Evolutionary conservation across 768 basidiomycete species (phyloP), one percentile per base, ranked within the genome.

Genomic region (Cubamyces sp.): DNA sequence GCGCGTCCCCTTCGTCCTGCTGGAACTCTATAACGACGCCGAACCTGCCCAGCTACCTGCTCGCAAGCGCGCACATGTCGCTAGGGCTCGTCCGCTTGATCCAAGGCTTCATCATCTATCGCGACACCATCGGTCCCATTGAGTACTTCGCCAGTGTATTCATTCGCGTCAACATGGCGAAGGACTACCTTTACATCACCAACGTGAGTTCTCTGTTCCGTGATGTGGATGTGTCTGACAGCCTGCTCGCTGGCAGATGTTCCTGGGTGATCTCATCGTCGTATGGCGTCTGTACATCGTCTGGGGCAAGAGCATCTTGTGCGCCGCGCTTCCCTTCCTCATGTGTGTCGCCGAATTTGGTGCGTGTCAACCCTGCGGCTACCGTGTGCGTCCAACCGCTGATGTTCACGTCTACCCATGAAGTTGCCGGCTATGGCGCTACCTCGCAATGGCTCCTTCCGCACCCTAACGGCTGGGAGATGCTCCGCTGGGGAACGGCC

Each of bases 181-280:
- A 65, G 46, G 64, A 65, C 49, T 42, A 62, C 37, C 40, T 65
- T 3, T 65, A 65, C 49, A 61, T 65, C 15, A 61, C 59, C 30
- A 61, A 52, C 21, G 64, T 65, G 53, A 14, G 59, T 41, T 11
- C 15, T 16, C 19, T 5, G 34, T 11, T 6, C 18, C 34, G n/a
- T 26, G 11, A 37, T 23, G 14, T 25, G 5, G 23, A n/a, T n/a
- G 46, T 16, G 5, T 15, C n/a, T 34, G 34, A 34, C 18, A 37
- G 34, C 34, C 9, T 34, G 34, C 34, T 34, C 34, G 34, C 34
- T 34, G 34, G 34, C 34, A 63, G 62, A 23, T 63, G 19, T 19
- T 49, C n/a, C 50, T 63, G 5, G 62, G 62, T 18, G 62, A 63
- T 46, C 25, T 34, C 40, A 21, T 63, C 30, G 28, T 63, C 30